These are phyloP conservation scores for Borealophlyctis nickersoniae DNA, from an alignment of 192 early-diverging fungal species.

Conservation along the genomic window DNA sequence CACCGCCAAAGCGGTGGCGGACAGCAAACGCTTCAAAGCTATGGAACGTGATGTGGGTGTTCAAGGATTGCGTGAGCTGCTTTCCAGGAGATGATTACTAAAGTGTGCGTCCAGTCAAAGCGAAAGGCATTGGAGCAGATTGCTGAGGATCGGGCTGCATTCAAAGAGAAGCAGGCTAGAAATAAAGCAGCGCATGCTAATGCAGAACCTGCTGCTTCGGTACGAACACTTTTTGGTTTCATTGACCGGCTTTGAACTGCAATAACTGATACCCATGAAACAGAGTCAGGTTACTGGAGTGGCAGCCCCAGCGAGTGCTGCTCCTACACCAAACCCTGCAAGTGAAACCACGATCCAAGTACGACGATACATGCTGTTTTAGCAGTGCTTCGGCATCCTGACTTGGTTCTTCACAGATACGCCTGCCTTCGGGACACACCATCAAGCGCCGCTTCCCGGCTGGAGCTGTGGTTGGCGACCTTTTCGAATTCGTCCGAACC, in stretches of 20 bases:
- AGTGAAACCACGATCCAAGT: too few species aligned
- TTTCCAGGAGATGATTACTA: background rate
- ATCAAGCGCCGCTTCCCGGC: background rate
- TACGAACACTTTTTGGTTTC: too few species aligned
- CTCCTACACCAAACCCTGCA: too few species aligned
- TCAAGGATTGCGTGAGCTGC: background rate
- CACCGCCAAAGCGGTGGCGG: background rate
- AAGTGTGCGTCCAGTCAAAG: background rate
- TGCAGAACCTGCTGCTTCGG: too few species aligned
- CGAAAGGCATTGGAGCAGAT: background rate
- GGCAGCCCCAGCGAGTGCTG: too few species aligned
- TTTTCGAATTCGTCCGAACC: background rate
- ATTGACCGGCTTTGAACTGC: too few species aligned
- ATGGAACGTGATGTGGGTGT: background rate
- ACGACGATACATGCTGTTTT: too few species aligned
- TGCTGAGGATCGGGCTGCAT: background rate
- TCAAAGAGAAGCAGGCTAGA: background rate
- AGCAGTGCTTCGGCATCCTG: too few species aligned
- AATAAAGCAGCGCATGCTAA: too few species aligned
- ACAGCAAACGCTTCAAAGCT: background rate
- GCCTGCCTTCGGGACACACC: background rate
- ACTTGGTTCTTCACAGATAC: background rate
- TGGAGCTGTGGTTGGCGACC: background rate
- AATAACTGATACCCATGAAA: too few species aligned
- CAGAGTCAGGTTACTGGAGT: too few species aligned